A percentile compares a stretch with the other conserved stretches of the same genome.
Evolutionary conservation across 148 eudicot genomes (phyloP).

Genomic region (Cornus kousa): DNA sequence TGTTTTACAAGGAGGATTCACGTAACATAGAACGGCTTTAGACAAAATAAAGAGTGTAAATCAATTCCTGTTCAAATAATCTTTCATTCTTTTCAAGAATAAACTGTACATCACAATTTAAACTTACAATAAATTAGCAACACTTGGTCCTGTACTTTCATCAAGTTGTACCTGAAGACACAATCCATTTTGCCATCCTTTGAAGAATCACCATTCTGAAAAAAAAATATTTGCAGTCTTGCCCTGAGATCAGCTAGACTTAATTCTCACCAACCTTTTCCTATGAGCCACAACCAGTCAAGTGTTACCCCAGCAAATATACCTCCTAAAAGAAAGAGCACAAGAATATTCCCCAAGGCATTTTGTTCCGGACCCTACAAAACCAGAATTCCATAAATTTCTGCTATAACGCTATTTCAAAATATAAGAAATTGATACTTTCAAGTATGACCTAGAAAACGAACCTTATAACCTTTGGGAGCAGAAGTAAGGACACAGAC

Average conservation of each 20-base stretch:
- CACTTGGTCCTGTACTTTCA: neutral
- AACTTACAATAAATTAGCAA: neutral
- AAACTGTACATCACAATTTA: neutral
- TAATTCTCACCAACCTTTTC: slow-evolving; percentile 38
- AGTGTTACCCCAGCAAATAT: slow-evolving; percentile 37
- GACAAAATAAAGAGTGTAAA: too few relatives aligned
- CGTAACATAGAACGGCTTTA: too few relatives aligned
- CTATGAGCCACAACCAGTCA: slow-evolving; percentile 58
- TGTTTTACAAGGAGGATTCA: neutral
- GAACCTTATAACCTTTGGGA: slow-evolving; percentile 46
- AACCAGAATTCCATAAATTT: neutral
- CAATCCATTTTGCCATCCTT: neutral
- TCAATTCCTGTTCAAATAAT: too few relatives aligned
- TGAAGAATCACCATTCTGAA: neutral
- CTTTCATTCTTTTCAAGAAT: too few relatives aligned
- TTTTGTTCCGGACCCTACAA: slow-evolving; percentile 52
- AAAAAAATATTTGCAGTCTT: neutral
- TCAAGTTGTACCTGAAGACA: neutral
- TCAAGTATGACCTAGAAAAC: neutral
- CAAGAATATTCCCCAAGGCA: slow-evolving; percentile 46
- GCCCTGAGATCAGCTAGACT: neutral
- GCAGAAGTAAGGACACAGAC: slow-evolving; percentile 40
- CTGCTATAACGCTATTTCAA: neutral
- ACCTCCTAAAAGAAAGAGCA: slow-evolving; percentile 36
- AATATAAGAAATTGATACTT: neutral